Percentiles rank a stretch among this genome's conserved stretches.
Conservation (phyloP, 2,329 filamentous ascomycete species). For the Phialophora chinensis region DNA sequence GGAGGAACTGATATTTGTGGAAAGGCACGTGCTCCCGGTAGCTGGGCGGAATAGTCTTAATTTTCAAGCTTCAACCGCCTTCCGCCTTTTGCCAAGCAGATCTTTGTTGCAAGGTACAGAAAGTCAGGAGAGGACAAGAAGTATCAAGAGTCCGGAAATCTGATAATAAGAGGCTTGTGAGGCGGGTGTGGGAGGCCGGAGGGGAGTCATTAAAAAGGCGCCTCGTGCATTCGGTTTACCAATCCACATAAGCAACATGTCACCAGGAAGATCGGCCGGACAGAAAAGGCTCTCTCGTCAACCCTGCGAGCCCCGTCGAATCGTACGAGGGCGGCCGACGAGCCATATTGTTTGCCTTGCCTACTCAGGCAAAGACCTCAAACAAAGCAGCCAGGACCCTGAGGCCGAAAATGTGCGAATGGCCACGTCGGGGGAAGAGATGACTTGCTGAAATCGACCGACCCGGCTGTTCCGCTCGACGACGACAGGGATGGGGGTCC, state of each 20-base stretch:
- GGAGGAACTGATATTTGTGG: neutral
- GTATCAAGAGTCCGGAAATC: constrained; percentile 1
- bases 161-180: constrained; percentile 14
- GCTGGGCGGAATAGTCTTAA: neutral
- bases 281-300: neutral
- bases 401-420: constrained; percentile 8
- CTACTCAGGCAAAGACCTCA: constrained; percentile 15
- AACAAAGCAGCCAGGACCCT: neutral
- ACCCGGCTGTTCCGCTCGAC: constrained; percentile 8
- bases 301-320: constrained; percentile 1
- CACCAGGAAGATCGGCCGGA: constrained; percentile 12
- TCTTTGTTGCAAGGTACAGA: neutral
- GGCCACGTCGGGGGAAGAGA: neutral
- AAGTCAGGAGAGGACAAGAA: constrained; percentile 12
- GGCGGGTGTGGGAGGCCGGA: neutral
- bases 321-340: constrained; percentile 11
- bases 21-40: neutral
- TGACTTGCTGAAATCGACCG: neutral
- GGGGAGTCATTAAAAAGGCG: constrained; percentile 12
- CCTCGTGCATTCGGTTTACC: constrained; percentile 8
- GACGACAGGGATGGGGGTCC: neutral
- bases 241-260: constrained; percentile 26
- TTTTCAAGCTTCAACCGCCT: neutral
- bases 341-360: constrained; percentile 10
- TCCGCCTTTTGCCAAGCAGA: neutral